Conservation (phyloP, 116 monocot species). For the Zostera marina region DNA sequence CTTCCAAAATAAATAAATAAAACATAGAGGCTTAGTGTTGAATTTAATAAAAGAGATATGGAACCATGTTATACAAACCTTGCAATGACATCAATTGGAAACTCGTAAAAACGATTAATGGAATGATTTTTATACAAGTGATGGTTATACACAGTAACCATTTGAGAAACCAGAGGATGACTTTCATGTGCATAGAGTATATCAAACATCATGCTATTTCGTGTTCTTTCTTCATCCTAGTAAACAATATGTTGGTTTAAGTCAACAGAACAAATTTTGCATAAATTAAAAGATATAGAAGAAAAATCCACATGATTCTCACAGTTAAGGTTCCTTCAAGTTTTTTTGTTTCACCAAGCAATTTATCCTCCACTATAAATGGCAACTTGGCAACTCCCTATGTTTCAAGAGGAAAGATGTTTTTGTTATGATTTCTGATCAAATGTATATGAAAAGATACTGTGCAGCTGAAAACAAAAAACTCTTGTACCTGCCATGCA, state of each 20-base stretch:
- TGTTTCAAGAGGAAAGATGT: not conserved
- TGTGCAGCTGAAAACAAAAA: not conserved
- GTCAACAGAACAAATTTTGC: not conserved
- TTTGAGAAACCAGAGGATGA: conserved; percentile 51
- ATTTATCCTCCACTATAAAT: conserved; percentile 72
- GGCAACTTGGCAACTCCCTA: conserved; percentile 93
- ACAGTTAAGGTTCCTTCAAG: conserved; percentile 86
- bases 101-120: conserved; percentile 8
- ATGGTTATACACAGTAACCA: conserved; percentile 31
- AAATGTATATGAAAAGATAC: too few relatives aligned
- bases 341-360: conserved; percentile 67
- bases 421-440: not conserved
- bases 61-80: conserved; percentile 33
- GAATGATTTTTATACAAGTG: conserved; percentile 13
- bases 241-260: not conserved
- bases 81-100: conserved; percentile 30
- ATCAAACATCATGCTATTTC: conserved; percentile 77
- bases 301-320: conserved; percentile 4
- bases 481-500: conserved; percentile 75
- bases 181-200: conserved; percentile 54
- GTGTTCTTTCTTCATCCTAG: conserved; percentile 71
- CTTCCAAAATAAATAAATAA: too few relatives aligned
- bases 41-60: not conserved
- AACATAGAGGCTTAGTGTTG: not conserved
- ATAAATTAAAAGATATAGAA: not conserved